Evolutionary conservation across 306 rosid genomes (phyloP), one percentile per base, ranked within the genome.

Genomic region (Dalbergia cultrata): DNA sequence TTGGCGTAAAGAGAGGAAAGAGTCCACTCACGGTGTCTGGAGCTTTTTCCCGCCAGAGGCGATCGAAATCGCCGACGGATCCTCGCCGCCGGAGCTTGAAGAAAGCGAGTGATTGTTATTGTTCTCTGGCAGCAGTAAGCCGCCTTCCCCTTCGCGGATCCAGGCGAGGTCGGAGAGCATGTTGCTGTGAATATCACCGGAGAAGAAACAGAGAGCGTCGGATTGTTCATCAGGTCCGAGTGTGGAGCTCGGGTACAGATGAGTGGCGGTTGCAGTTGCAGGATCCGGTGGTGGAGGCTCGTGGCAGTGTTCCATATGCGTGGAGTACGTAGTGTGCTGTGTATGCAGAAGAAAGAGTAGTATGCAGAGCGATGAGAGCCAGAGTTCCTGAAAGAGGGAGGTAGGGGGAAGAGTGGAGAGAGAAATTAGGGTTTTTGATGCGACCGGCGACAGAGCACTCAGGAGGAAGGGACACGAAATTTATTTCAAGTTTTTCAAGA

Each of bases 51-150:
- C 92, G 5, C 87, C 94, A 71, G 94, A 92, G 78, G 80, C 88
- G 18, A 92, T 78, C 9, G 93, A 87, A 76, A 81, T 88, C 83
- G 93, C 99, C 18, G 89, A 83, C 59, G 14, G 96, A 77, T 95
- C 98, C 49, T 92, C 99, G 76, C 92, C 99, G 95, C 93, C 93
- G 63, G 99, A 90, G 84, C 92, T 90, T 7, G 97, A 90, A 11
- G 98, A 92, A 8, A 84, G 66, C 8, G 97, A 94, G 50, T 86
- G 93, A 82, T 92, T 92, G 35, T 85, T 90, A 81, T 92, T 92
- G 37, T 84, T 90, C 14, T 47, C 65, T 17, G 79, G 82, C 4
- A 54, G 72, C 65, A 67, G 81, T 26, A 78, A 57, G 75, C 67
- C 7, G 58, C 18, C 8, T 16, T 8, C 58, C 16, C 18, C 58